Percentiles rank a stretch among this genome's conserved stretches.
Conservation (phyloP, 441 rosid genomes). For the Macaranga tanarius region DNA sequence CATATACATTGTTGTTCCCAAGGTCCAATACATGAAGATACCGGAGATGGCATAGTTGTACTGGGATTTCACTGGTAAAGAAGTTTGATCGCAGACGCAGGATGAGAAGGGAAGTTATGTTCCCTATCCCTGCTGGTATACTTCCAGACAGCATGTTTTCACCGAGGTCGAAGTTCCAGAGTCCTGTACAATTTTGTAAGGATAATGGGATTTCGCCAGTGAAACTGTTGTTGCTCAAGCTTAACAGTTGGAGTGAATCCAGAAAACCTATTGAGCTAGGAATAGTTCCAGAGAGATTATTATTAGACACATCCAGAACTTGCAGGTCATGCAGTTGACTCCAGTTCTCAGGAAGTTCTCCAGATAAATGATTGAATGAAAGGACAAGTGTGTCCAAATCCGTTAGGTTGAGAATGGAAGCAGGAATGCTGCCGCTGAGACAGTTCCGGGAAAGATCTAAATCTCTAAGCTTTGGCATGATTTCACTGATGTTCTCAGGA, state of each 20-base stretch:
- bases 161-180: too few species aligned
- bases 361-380: constrained; percentile 19
- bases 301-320: constrained; percentile 22
- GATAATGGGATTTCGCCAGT: constrained; percentile 14
- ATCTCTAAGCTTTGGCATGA: constrained; percentile 12
- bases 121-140: too few species aligned
- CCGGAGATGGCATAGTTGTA: too few species aligned
- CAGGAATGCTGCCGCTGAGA: constrained; percentile 17
- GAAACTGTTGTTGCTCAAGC: constrained; percentile 20
- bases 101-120: too few species aligned
- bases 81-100: too few species aligned
- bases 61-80: too few species aligned
- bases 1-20: too few species aligned
- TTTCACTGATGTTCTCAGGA: constrained; percentile 12
- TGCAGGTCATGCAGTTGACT: constrained; percentile 9
- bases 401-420: constrained; percentile 12
- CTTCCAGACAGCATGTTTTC: too few species aligned
- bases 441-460: constrained; percentile 16
- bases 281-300: constrained; percentile 21
- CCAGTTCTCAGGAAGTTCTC: constrained; percentile 19
- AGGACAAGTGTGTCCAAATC: constrained; percentile 3
- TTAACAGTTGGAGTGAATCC: constrained; percentile 2
- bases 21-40: too few species aligned
- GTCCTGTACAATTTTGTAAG: too few species aligned
- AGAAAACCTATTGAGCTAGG: constrained; percentile 19